Base-by-base conservation (phyloP, 2,329 filamentous ascomycete genomes). In the Beauveria bassiana region DNA sequence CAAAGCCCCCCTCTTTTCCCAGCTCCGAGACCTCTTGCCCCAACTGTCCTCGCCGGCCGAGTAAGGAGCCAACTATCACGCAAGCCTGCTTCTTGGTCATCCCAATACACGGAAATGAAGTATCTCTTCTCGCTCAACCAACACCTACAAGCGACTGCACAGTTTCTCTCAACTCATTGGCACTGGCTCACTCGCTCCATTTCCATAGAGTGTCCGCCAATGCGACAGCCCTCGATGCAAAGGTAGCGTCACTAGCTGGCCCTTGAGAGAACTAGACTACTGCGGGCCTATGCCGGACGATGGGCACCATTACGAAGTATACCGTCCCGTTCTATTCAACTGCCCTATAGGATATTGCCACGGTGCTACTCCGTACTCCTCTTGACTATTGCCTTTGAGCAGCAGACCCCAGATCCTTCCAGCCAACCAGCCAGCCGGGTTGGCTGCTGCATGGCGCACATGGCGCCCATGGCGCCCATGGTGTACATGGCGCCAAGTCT, bases 1-100 rank as follows among this genome's bases (percentile, higher is more conserved):
- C 26, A 46, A 60, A 60, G 51, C 16, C 58, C 58, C 45, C 58
- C n/a, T 34, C 49, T 38, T 46, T 43, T 16, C 28, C 52, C 47
- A 59, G 58, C 58, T 60, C 40, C 40, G 38, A 28, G 58, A n/a
- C 34, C 9, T 47, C 24, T 26, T 52, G 20, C 45, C 24, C 45
- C 45, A 50, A 20, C 8, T 22, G n/a, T 42, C 34, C 34, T 49
- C 22, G 14, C 54, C 18, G 12, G 18, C 43, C 54, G 34, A 50
- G 55, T 47, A 20, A 58, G 38, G 38, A 43, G 16, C 51, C 51
- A 45, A 43, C 38, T 54, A 45, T 28, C 20, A 14, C 38, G 16
- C 22, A 38, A 49, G 55, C 55, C 45, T 40, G 16, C 7, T n/a
- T 58, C 31, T 42, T 49, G 31, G 55, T 45, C 34, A 43, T 4